Evolutionary conservation across 768 basidiomycete genomes (phyloP), one percentile per base, ranked within the genome.

Genomic region (Rhizopogon rudus): DNA sequence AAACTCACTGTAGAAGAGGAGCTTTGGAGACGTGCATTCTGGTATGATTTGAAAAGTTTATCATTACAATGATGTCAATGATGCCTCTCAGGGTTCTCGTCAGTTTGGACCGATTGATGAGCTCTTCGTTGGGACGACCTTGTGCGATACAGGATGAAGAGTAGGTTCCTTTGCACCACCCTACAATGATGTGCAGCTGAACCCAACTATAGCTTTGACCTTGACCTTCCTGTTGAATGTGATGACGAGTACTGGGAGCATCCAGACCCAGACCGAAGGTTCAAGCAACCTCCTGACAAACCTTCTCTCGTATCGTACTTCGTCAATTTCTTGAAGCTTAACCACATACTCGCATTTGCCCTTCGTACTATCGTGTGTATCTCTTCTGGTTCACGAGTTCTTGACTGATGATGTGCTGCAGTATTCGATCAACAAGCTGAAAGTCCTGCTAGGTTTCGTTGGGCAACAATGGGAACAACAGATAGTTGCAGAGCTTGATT

Each of bases 371-470:
- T 92, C 12, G 82, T 82, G 57, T 37, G 79, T 68, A 9, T 16
- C 35, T 39, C 25, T 42, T 5, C 37, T 22, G 3, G 29, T 42
- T 42, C 22, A 20, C 8, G 22, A 17, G 3, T 0, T 6, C 10
- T 40, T 57, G 31, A 57, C 41, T 37, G 4, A 59, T 25, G 37
- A 16, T 12, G 20, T 54, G 10, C 12, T 44, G 12, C 51, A 88
- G 88, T 93, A 91, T 66, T 80, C 88, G 12, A 83, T 86, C 61
- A 88, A 84, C 64, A 83, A 81, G 61, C 77, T 80, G 1, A 80
- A 80, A 62, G 70, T 82, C 7, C 67, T 82, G 4, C 69, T 81
- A 22, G 79, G 79, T 40, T 76, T 77, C 44, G 72, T 72, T 17
- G 75, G 83, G 54, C 71, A 57, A 58, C 69, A 83, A 54, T 89